These are phyloP conservation scores for Fusarium stilboides DNA, from an alignment of 2,329 filamentous ascomycete genomes.

Conservation along the genomic window DNA sequence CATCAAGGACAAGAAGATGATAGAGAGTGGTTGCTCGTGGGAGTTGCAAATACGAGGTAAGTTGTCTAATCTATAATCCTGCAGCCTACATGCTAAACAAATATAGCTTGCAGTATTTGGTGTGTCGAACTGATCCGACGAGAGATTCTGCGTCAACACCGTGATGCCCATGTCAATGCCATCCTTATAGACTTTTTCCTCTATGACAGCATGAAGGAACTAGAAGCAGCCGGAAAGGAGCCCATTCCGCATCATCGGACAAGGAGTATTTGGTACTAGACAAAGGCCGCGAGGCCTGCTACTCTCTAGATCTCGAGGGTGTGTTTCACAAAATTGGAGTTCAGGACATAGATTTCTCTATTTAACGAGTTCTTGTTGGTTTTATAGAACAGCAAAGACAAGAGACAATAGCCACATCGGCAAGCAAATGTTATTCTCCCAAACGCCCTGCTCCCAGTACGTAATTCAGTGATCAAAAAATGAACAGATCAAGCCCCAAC, in stretches of 20 bases:
- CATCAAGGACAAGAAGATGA: slow-evolving; percentile 74
- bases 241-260: slow-evolving; percentile 85
- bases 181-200: slow-evolving; percentile 97
- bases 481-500: slow-evolving; percentile 53
- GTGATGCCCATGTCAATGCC: slow-evolving; percentile 82
- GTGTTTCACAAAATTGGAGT: slow-evolving; percentile 19
- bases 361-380: slow-evolving; percentile 19
- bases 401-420: slow-evolving; percentile 40
- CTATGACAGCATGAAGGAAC: slow-evolving; percentile 93
- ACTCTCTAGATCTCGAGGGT: slow-evolving; percentile 21
- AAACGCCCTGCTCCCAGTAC: slow-evolving; percentile 45
- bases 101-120: slow-evolving; percentile 90
- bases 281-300: slow-evolving; percentile 22
- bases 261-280: slow-evolving; percentile 92
- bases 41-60: slow-evolving; percentile 89
- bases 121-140: slow-evolving; percentile 89
- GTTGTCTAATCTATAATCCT: slow-evolving; percentile 21
- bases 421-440: slow-evolving; percentile 29
- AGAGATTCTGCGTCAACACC: slow-evolving; percentile 82
- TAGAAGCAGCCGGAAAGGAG: slow-evolving; percentile 75
- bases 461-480: slow-evolving; percentile 20
- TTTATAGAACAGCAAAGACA: slow-evolving; percentile 35
- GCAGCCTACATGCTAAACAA: slow-evolving; percentile 21
- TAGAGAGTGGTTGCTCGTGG: slow-evolving; percentile 81
- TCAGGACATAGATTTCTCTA: slow-evolving; percentile 40